A percentile compares a stretch with the other conserved stretches of the same genome.
These are phyloP conservation scores for Epichloe gansuensis DNA, from an alignment of 2,329 filamentous ascomycete species.

Conservation along the genomic window DNA sequence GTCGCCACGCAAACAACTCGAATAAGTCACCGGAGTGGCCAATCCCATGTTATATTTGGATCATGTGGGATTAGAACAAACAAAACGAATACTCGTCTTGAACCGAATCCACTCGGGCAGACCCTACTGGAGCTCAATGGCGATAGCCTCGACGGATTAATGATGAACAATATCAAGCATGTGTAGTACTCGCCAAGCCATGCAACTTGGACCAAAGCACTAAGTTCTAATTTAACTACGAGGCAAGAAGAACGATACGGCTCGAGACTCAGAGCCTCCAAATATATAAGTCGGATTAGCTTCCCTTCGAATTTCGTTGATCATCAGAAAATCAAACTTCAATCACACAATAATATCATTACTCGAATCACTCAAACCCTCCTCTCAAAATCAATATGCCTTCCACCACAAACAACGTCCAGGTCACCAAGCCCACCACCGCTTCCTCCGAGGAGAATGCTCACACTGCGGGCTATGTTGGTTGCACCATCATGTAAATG, in stretches of 20 bases:
- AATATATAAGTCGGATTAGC: background rate
- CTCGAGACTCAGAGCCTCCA: background rate
- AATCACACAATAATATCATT: background rate
- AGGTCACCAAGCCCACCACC: conserved; percentile 11
- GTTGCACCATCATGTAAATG: conserved; percentile 24
- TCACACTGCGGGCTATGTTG: conserved; percentile 1
- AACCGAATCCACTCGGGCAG: background rate
- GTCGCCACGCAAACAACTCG: background rate
- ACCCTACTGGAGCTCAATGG: background rate
- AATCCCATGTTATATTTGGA: background rate
- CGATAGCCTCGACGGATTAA: background rate
- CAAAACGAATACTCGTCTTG: background rate
- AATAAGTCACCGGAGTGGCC: background rate
- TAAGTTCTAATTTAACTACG: background rate
- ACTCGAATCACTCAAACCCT: background rate
- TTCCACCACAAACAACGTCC: conserved; percentile 15
- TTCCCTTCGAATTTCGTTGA: background rate
- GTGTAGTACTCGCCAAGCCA: background rate
- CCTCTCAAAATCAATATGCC: conserved; percentile 16
- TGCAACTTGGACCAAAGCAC: background rate
- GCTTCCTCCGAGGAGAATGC: conserved; percentile 5
- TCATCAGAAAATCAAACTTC: background rate
- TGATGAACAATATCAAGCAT: conserved; percentile 1
- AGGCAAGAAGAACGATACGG: background rate
- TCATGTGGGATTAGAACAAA: background rate